Evolutionary conservation across 73 alveolate genomes (phyloP), one percentile per base, ranked within the genome.

Genomic region (Blepharisma stoltei): DNA sequence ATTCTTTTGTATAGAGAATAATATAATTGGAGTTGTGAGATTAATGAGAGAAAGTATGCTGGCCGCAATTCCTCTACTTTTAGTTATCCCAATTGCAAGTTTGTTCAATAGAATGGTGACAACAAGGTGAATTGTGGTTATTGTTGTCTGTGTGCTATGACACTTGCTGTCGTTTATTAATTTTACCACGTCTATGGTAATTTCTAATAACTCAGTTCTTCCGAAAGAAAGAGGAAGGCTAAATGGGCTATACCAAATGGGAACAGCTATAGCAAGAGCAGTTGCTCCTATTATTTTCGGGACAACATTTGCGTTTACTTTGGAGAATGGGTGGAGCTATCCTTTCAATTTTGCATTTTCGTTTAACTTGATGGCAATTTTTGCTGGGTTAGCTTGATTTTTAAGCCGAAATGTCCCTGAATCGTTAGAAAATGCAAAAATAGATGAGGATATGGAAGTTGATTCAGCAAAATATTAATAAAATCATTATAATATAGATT

Each of bases 301-400:
- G 18, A 5, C 48, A 1, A 60, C 45, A 5, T 60, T 60, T 25
- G 73, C 73, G 38, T 8, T 9, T 14, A 60, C 73, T 18, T n/a
- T 38, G 38, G 23, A 14, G 11, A 25, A 38, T 9, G 37, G 48
- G n/a, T 60, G 23, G 18, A n/a, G 46, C 11, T 60, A 60, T 25
- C 73, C 73, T 18, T 60, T 60, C 73, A 60, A 60, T 25, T 60
- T 60, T 25, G 73, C 73, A 60, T 60, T 60, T 60, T 14, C 73
- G 14, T 60, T 18, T 25, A 60, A 14, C 23, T 14, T 60, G 23
- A n/a, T 60, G 18, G 38, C 73, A 60, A 1, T 60, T 18, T 60
- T 14, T 60, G 73, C 23, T 18, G 14, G 45, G 48, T 14, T 60
- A 8, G 73, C 73, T 18, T 60, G 49, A 5, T 1, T 60, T 25